These are phyloP conservation scores for Botryotinia narcissicola DNA, from an alignment of 2,329 filamentous ascomycete genomes.

Conservation along the genomic window DNA sequence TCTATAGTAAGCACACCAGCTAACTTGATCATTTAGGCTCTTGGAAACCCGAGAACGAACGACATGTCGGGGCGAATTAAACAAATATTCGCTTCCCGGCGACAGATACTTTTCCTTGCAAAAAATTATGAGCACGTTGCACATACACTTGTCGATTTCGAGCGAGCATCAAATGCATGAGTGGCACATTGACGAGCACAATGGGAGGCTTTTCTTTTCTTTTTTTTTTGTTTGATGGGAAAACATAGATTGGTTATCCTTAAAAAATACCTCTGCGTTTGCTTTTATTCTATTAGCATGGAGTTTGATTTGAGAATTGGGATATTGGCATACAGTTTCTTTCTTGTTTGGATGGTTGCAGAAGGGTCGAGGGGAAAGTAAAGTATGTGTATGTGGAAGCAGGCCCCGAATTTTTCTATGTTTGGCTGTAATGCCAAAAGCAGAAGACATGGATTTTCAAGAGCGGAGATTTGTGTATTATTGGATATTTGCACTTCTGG, in stretches of 20 bases:
- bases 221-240: background rate
- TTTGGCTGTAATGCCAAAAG: conserved; percentile 17
- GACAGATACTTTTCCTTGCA: background rate
- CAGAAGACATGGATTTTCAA: conserved; percentile 34
- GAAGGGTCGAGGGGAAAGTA: background rate
- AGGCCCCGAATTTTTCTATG: background rate
- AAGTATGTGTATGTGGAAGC: conserved; percentile 1
- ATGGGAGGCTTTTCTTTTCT: background rate
- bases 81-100: background rate
- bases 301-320: conserved; percentile 15
- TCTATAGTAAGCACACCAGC: background rate
- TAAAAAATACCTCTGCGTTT: conserved; percentile 6
- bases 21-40: conserved; percentile 50
- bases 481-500: conserved; percentile 18
- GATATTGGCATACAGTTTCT: conserved; percentile 7
- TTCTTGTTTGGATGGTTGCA: conserved; percentile 7
- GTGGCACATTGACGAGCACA: conserved; percentile 16
- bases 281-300: conserved; percentile 16
- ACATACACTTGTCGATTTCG: background rate
- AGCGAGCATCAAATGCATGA: conserved; percentile 23
- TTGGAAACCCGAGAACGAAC: conserved; percentile 71
- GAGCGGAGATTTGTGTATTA: conserved; percentile 35
- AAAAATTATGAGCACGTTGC: conserved; percentile 8
- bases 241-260: conserved; percentile 9
- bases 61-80: conserved; percentile 58